phyloP scores from a whole-genome alignment of 352 stramenopile species.

The Blastocystis sp. region DNA sequence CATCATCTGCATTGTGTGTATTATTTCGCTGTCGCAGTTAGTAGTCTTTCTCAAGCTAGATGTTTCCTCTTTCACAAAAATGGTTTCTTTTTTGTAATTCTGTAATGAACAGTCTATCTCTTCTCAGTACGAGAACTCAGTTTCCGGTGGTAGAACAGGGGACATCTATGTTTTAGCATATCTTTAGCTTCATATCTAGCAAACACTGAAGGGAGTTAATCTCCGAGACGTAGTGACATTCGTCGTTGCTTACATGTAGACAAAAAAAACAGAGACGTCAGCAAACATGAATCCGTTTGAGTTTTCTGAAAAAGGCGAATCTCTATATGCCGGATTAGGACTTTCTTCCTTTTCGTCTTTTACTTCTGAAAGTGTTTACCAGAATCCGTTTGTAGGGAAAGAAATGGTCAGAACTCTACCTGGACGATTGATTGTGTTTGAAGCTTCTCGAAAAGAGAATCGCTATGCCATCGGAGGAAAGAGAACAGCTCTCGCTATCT shows the following conservation, averaged over 20 bases:
- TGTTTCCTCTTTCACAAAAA: constrained; percentile 5
- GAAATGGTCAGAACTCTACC: neutral
- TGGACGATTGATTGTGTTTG: neutral
- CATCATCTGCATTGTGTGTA: neutral
- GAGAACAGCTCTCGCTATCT: constrained; percentile 69
- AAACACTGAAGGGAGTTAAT: neutral
- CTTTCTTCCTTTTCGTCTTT: neutral
- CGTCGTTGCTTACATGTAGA: neutral
- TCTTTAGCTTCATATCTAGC: neutral
- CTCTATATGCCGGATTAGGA: neutral
- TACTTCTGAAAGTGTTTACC: neutral
- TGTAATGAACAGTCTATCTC: neutral
- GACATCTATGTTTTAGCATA: neutral
- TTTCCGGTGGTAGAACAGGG: neutral
- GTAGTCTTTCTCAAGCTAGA: constrained; percentile 40
- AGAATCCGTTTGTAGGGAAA: neutral
- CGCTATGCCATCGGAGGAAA: neutral
- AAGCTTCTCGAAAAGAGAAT: neutral
- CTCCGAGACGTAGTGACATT: neutral
- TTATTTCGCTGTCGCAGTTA: neutral
- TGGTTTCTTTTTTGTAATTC: neutral
- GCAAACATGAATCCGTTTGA: neutral
- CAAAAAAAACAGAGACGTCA: neutral
- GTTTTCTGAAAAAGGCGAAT: neutral
- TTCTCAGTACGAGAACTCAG: constrained; percentile 1